Evolutionary conservation across 2,329 filamentous ascomycete species (phyloP), one percentile per base, ranked within the genome.

Genomic region (Tetracladium maxilliforme): DNA sequence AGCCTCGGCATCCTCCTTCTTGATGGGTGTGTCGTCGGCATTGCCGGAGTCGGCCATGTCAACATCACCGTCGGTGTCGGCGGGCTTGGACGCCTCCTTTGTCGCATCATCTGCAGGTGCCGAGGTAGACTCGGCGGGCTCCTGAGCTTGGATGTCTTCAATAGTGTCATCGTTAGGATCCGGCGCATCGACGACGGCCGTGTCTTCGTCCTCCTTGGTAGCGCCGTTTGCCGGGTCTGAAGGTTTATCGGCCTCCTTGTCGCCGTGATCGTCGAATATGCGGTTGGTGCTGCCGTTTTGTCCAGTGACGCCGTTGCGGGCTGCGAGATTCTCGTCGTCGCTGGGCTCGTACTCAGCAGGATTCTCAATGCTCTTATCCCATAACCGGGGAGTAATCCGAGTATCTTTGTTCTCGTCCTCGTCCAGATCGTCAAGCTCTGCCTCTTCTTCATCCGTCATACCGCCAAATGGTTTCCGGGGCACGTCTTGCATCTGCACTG

Each of bases 401-500:
- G 68, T 68, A 43, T 95, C 87, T 38, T 81, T 77, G 45, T 90
- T 84, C 38, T 81, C 69, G 35, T 94, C 86, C 26, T 83, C 81
- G 34, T 95, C 86, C 2, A 81, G 46, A 33, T 76, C 70, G 30
- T 76, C 67, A 6, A 73, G 49, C 36, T 71, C 67, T 8, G 65
- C 70, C 22, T 76, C 71, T 35, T 76, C 71, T 30, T 77, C 71
- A 25, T 76, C 70, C 1, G 70, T 65, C 52, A 72, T 69, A 16
- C 68, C 65, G 16, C 60, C 64, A 17, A 76, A 54, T 2, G 68
- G 65, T 27, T 67, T 64, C 11, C 70, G 63, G 4, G 71, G 71
- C 6, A 75, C 62, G 36, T 92, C 79, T 34, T 82, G 77, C 70
- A 93, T 79, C 50, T 94, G 84, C 12, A 94, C 83, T 12, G 84